Evolutionary conservation across 202 grass and related monocot species (phyloP), one percentile per base, ranked within the genome.

Genomic region (Eragrostis tef): DNA sequence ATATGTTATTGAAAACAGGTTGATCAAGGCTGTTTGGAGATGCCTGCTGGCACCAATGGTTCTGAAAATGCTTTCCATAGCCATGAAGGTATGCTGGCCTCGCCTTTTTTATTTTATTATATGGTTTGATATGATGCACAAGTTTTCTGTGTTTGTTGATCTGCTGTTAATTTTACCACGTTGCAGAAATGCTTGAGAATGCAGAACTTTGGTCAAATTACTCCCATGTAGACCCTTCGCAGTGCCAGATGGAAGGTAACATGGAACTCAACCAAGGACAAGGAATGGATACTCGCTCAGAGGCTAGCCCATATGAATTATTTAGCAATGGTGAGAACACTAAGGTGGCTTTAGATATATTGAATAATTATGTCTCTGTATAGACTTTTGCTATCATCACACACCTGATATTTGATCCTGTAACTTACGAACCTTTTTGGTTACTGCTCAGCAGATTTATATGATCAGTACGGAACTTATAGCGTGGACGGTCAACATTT

Each of bases 41-140:
- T 65, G 22, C 70, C 52, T 68, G 63, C 26, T 11, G 56, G 71
- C 19, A 54, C 9, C 20, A 26, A 54, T 22, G 46, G 45, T 86
- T 80, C 48, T 75, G 67, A 88, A 72, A 70, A 75, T 88, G 77
- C 50, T 8, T 74, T 83, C 80, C 66, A 86, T 75, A 80, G 11
- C 78, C 63, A 89, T 11, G 69, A 86, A 79, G 88, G 91, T 94
- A 89, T 20, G 50, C n/a, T n/a, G n/a, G n/a, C 51, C 41, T 74
- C 21, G 8, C 26, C 12, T 59, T 81, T n/a, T 68, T 45, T 74
- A 39, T 31, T 31, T 31, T 31, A 75, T 16, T 31, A 50, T 61
- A 82, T 70, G 4, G 17, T 60, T 76, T 66, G 64, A 54, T n/a
- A 16, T 25, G 19, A 65, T 75, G 16, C 44, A 22, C 12, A 51